Percentiles rank a stretch among this genome's conserved stretches.
These are phyloP conservation scores for Trifolium subterraneum DNA, from an alignment of 306 rosid genomes.

Conservation along the genomic window DNA sequence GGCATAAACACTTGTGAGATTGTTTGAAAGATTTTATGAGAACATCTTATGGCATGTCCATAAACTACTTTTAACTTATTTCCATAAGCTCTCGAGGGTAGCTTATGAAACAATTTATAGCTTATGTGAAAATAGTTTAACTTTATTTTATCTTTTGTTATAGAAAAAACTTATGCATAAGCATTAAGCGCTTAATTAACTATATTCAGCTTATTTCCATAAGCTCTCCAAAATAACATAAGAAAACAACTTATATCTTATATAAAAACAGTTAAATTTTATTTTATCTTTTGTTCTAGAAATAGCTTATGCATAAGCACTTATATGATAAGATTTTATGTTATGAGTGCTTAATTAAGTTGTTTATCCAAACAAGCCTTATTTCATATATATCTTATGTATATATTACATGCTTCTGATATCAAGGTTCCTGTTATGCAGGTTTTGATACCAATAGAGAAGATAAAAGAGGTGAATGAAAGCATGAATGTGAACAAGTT, in stretches of 20 bases:
- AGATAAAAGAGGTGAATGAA: constrained; percentile 62
- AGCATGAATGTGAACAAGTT: constrained; percentile 65
- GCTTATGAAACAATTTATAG: background rate
- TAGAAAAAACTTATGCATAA: background rate
- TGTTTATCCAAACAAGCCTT: background rate
- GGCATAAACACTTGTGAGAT: background rate
- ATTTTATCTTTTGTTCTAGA: background rate
- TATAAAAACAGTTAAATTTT: background rate
- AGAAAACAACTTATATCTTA: background rate
- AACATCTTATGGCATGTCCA: background rate
- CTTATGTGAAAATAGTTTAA: background rate
- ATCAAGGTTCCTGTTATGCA: constrained; percentile 31
- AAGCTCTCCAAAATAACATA: background rate
- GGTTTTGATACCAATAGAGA: constrained; percentile 74
- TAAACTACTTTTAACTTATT: background rate
- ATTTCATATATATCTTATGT: constrained; percentile 8
- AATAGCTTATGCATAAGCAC: background rate
- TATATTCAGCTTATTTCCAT: background rate
- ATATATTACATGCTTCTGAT: constrained; percentile 5
- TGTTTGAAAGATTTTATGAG: background rate
- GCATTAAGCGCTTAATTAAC: background rate
- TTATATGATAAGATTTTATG: background rate
- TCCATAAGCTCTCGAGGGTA: background rate
- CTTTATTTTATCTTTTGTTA: background rate
- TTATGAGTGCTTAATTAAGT: background rate